Evolutionary conservation across 345 rosid species (phyloP).

Genomic region (Eucalyptus brandiana): DNA sequence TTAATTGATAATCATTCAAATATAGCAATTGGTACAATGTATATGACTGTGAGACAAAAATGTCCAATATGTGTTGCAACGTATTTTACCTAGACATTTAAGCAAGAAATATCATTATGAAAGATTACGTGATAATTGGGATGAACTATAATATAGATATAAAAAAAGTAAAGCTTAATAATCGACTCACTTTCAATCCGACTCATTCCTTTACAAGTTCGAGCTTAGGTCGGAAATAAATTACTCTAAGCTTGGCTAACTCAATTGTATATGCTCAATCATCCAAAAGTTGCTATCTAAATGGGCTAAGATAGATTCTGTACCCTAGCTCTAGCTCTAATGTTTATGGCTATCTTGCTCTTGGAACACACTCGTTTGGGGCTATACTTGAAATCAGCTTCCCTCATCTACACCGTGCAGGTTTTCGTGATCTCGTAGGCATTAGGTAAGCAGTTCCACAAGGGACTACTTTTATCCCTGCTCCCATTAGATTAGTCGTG

Average conservation of each 20-base stretch:
- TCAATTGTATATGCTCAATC: background rate
- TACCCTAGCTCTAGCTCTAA: background rate
- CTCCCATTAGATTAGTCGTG: background rate
- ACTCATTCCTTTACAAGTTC: background rate
- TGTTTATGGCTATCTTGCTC: background rate
- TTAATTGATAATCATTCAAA: background rate
- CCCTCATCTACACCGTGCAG: background rate
- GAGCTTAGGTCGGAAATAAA: background rate
- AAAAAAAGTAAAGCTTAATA: background rate
- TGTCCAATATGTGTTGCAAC: background rate
- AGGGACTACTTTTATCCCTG: background rate
- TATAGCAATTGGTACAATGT: background rate
- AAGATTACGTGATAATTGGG: background rate
- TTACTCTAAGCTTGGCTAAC: background rate
- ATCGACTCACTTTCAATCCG: background rate
- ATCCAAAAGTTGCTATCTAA: background rate
- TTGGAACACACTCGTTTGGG: background rate
- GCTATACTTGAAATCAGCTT: background rate
- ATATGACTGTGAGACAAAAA: background rate
- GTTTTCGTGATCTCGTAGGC: background rate
- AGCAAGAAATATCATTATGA: background rate
- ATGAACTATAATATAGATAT: background rate
- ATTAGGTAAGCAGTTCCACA: background rate
- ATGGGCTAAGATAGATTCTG: background rate
- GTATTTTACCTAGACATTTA: background rate